These are phyloP conservation scores for Chalciporus sp. DNA, from an alignment of 1,284 basidiomycete species.

Conservation along the genomic window DNA sequence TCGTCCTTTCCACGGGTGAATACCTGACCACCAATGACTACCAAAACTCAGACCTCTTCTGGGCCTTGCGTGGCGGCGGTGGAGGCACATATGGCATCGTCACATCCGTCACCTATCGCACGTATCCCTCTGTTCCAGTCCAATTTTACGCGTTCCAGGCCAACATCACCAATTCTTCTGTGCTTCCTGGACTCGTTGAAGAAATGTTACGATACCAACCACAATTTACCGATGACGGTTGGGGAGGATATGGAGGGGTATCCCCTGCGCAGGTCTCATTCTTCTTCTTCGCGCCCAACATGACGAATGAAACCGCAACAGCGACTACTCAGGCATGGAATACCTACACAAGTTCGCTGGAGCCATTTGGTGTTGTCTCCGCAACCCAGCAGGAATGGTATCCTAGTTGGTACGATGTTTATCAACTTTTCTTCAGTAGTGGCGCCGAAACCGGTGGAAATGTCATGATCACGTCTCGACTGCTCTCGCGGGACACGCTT, in stretches of 20 bases:
- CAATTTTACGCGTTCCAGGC: constrained; percentile 24
- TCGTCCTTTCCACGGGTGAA: constrained; percentile 23
- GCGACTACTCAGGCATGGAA: constrained; percentile 36
- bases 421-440: constrained; percentile 15
- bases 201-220: constrained; percentile 34
- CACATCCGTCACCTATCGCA: constrained; percentile 27
- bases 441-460: constrained; percentile 17
- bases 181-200: constrained; percentile 14
- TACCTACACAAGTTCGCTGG: constrained; percentile 27
- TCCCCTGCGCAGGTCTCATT: constrained; percentile 15
- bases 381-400: constrained; percentile 10
- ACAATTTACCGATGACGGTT: constrained; percentile 36
- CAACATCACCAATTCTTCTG: constrained; percentile 26
- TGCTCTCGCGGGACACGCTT: constrained; percentile 39
- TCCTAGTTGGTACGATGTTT: constrained; percentile 34
- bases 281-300: constrained; percentile 35
- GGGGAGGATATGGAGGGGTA: constrained; percentile 22
- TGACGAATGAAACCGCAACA: constrained; percentile 35
- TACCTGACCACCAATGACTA: constrained; percentile 20
- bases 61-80: constrained; percentile 54
- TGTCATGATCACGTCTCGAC: constrained; percentile 37
- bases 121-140: constrained; percentile 37
- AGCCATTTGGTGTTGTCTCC: constrained; percentile 23
- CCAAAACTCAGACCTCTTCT: constrained; percentile 38
- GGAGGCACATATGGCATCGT: constrained; percentile 37